These are phyloP conservation scores for Aspergillus novofumigatus DNA, from an alignment of 2,329 filamentous ascomycete genomes.

Conservation along the genomic window DNA sequence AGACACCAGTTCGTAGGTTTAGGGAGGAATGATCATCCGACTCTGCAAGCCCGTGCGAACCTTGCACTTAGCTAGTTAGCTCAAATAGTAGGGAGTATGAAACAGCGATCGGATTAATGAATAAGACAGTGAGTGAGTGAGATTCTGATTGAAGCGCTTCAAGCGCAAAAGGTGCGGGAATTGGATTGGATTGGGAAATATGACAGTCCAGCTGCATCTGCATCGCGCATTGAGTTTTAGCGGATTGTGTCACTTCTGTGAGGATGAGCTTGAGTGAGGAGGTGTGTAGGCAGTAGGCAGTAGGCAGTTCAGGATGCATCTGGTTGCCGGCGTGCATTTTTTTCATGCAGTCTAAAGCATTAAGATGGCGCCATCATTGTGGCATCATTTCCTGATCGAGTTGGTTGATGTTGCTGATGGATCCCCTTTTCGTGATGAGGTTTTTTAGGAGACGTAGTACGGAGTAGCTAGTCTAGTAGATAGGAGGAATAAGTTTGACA, in stretches of 20 bases:
- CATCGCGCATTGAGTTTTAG: not conserved
- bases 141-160: conserved; percentile 10
- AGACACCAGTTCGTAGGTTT: not conserved
- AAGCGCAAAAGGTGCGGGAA: conserved; percentile 8
- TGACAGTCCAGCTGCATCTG: not conserved
- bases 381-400: not conserved
- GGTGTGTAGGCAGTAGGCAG: not conserved
- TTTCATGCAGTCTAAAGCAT: not conserved
- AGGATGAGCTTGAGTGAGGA: not conserved
- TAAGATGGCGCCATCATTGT: not conserved
- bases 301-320: too few species aligned
- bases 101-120: conserved; percentile 3
- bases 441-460: not conserved
- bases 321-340: not conserved
- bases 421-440: not conserved
- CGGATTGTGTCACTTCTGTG: not conserved
- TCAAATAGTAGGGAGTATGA: not conserved
- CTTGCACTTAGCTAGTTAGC: not conserved
- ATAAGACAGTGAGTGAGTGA: not conserved
- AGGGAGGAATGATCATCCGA: not conserved
- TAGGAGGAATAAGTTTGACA: not conserved
- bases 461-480: not conserved
- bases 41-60: not conserved
- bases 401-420: not conserved
- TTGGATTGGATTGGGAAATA: not conserved